Evolutionary conservation across 2,329 filamentous ascomycete genomes (phyloP).

Genomic region (Clonostachys byssicola): DNA sequence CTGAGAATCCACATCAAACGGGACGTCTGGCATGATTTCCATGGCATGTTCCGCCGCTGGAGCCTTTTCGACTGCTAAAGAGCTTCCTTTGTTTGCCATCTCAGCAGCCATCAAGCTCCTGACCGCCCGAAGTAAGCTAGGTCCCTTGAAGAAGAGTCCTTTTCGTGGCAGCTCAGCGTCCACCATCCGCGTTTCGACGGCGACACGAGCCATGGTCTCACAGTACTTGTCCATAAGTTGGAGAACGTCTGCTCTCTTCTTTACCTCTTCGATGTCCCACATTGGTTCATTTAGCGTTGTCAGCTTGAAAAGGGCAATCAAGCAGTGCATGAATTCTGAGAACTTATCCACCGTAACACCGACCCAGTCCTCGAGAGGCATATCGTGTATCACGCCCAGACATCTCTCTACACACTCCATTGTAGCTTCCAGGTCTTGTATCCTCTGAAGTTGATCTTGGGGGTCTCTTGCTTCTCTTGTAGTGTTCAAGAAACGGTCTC

Average conservation of each 20-base stretch:
- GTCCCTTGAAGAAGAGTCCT: conserved; percentile 6
- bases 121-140: conserved; percentile 5
- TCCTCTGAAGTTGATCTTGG: conserved; percentile 1
- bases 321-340: conserved; percentile 6
- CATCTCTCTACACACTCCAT: conserved; percentile 4
- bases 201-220: conserved; percentile 2
- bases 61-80: no score
- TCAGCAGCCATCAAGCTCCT: conserved; percentile 4
- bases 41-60: no score
- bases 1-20: no score
- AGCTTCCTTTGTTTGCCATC: background rate
- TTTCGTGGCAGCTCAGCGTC: conserved; percentile 3
- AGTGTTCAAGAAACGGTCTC: no score
- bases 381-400: conserved; percentile 1
- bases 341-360: conserved; percentile 9
- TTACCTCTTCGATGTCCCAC: conserved; percentile 7
- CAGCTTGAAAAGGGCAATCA: conserved; percentile 9
- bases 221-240: conserved; percentile 4
- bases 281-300: conserved; percentile 3
- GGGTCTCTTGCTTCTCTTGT: no score
- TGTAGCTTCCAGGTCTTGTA: conserved; percentile 6
- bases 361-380: conserved; percentile 3
- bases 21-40: no score
- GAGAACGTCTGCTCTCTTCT: conserved; percentile 5
- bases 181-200: conserved; percentile 2